Base-by-base conservation (phyloP, 495 filamentous ascomycete genomes). In the Rhizodiscina lignyota region DNA sequence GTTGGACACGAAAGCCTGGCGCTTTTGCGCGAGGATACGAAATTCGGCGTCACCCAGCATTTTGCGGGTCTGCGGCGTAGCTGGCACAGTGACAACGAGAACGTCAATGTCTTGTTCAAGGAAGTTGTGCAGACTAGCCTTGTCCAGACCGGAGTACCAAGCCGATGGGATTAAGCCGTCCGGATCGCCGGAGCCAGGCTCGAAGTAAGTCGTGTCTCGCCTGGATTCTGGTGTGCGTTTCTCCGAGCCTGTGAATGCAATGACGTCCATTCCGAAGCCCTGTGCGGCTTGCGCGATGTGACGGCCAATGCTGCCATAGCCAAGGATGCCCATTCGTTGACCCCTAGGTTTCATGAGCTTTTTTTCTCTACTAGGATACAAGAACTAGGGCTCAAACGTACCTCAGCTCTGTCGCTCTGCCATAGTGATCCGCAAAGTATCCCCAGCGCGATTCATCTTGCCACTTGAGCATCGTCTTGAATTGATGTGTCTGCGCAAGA, bases 241-340 rank as follows among this genome's bases (percentile, higher is more conserved):
- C 0, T 74, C 66, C 3, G 63, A 64, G 2, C 77, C 79, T 1
- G 83, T 91, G 60, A 80, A 85, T 6, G 82, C 84, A 41, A 83
- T 63, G 15, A 93, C 72, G 18, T 74, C 67, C 74, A 84, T 84
- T 2, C 84, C 84, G 40, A 89, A 51, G 4, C 77, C 77, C 3
- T 67, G 63, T 3, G 67, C 72, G 1, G 89, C 63, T n/a, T 74
- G 66, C 17, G 68, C 83, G 34, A 73, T 67, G 38, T 86, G 82
- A 16, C 81, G 62, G 1, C 82, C 82, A 38, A 94, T 91, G 44
- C 72, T 74, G 18, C 84, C 82, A 52, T 91, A 91, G 4, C 84
- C 83, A 3, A 91, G 62, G 24, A 91, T 78, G 6, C 82, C 82
- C 18, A 81, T 65, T 4, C 60, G 60, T 40, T 67, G 62, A 2